Conservation (phyloP, 2,329 filamentous ascomycete genomes). For the Verticillium dahliae region DNA sequence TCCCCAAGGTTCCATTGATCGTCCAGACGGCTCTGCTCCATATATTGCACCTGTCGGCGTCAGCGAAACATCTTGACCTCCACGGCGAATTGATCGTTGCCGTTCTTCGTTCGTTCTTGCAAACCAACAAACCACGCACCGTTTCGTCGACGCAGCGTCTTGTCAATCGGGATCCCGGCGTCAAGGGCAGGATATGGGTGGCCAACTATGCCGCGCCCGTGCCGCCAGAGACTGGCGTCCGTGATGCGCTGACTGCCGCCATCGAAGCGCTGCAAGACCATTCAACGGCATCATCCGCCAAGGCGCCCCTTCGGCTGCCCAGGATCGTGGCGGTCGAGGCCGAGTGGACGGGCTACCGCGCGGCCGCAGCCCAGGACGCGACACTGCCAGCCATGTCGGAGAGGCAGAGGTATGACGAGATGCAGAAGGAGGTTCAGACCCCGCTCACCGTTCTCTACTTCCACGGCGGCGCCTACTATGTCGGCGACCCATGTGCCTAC, state of each 20-base stretch:
- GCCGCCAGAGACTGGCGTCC: slow-evolving; percentile 49
- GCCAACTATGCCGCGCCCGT: slow-evolving; percentile 59
- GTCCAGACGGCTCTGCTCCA: slow-evolving; percentile 58
- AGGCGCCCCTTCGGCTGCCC: slow-evolving; percentile 33
- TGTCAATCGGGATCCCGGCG: slow-evolving; percentile 54
- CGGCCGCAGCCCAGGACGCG: slow-evolving; percentile 41
- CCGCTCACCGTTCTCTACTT: slow-evolving; percentile 65
- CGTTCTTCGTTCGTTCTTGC: slow-evolving; percentile 61
- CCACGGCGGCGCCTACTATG: slow-evolving; percentile 69
- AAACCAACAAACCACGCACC: slow-evolving; percentile 34
- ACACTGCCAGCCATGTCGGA: slow-evolving; percentile 52
- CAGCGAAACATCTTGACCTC: slow-evolving; percentile 71
- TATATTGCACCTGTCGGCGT: slow-evolving; percentile 60
- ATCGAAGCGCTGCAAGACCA: slow-evolving; percentile 47
- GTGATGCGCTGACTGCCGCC: slow-evolving; percentile 50
- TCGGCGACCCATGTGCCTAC: slow-evolving; percentile 65
- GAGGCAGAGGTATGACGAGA: slow-evolving; percentile 53
- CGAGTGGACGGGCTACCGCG: slow-evolving; percentile 71
- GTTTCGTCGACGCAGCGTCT: slow-evolving; percentile 58
- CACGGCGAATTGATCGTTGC: slow-evolving; percentile 66
- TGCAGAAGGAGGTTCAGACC: slow-evolving; percentile 62
- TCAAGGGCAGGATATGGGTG: slow-evolving; percentile 80
- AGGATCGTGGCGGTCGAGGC: slow-evolving; percentile 53
- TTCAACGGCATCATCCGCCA: slow-evolving; percentile 14
- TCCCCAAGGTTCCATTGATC: slow-evolving; percentile 55